These are phyloP conservation scores for Schizosaccharomyces octosporus DNA, from an alignment of 805 yeast species.

Conservation along the genomic window DNA sequence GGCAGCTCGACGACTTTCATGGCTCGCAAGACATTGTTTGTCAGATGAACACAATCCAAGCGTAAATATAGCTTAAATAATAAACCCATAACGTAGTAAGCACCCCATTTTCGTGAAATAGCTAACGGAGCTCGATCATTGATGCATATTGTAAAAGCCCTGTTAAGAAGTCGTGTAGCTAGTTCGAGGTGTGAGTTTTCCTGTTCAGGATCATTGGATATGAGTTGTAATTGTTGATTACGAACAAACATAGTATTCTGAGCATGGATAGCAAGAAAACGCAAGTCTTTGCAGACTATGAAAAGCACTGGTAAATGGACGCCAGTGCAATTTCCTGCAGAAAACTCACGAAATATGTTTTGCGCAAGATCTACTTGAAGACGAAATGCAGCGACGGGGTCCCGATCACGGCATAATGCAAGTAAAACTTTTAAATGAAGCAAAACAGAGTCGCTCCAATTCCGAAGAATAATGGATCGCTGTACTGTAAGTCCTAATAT, in stretches of 20 bases:
- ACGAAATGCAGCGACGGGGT: neutral
- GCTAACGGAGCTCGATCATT: constrained; percentile 39
- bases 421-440: neutral
- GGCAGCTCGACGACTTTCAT: constrained; percentile 38
- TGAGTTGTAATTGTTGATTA: neutral
- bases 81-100: constrained; percentile 45
- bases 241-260: neutral
- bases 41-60: constrained; percentile 43
- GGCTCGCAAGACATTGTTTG: constrained; percentile 50
- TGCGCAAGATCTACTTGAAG: neutral
- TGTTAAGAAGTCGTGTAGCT: constrained; percentile 41
- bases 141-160: constrained; percentile 50
- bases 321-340: neutral
- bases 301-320: neutral
- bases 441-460: neutral
- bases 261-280: neutral
- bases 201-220: neutral
- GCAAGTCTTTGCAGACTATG: neutral
- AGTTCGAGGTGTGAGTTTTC: constrained; percentile 17
- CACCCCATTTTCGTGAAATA: constrained; percentile 32
- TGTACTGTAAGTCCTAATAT: neutral
- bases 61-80: constrained; percentile 44
- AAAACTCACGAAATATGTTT: neutral
- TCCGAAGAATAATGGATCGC: neutral
- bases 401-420: neutral